A percentile compares a stretch with the other conserved stretches of the same genome.
phyloP scores from a whole-genome alignment of 441 rosid genomes.

The Hura crepitans region DNA sequence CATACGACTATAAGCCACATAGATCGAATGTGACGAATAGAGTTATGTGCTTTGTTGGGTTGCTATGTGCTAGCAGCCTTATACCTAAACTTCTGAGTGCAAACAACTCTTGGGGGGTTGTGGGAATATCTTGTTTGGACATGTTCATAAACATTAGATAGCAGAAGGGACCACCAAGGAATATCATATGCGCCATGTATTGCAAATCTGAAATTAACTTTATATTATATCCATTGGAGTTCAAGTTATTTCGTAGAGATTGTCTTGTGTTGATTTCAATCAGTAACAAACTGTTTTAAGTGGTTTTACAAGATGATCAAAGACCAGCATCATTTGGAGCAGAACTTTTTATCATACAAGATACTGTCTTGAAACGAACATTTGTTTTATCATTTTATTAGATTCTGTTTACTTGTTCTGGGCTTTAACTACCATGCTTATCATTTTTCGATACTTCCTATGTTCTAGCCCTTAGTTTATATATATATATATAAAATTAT shows the following conservation, averaged over 20 bases:
- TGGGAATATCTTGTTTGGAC: constrained; percentile 12
- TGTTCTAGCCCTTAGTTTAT: too few species aligned
- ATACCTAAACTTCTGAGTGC: background rate
- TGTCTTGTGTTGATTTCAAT: background rate
- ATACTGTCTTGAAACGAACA: background rate
- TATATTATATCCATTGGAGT: background rate
- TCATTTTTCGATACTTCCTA: too few species aligned
- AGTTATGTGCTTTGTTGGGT: background rate
- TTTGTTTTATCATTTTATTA: background rate
- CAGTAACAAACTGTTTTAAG: background rate
- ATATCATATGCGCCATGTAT: background rate
- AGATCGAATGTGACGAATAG: constrained; percentile 1
- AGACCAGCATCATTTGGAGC: background rate
- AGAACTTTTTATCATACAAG: background rate
- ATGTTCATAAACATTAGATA: background rate
- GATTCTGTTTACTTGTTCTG: background rate
- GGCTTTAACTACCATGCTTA: too few species aligned
- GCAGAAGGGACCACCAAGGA: constrained; percentile 15
- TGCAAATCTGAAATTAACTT: background rate
- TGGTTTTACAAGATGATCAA: background rate
- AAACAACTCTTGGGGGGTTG: background rate
- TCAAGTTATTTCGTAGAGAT: background rate
- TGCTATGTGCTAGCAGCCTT: background rate
- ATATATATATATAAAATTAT: too few species aligned
- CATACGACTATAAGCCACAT: background rate